These are phyloP conservation scores for Lathyrus aphaca DNA, from an alignment of 306 rosid species.

Conservation along the genomic window DNA sequence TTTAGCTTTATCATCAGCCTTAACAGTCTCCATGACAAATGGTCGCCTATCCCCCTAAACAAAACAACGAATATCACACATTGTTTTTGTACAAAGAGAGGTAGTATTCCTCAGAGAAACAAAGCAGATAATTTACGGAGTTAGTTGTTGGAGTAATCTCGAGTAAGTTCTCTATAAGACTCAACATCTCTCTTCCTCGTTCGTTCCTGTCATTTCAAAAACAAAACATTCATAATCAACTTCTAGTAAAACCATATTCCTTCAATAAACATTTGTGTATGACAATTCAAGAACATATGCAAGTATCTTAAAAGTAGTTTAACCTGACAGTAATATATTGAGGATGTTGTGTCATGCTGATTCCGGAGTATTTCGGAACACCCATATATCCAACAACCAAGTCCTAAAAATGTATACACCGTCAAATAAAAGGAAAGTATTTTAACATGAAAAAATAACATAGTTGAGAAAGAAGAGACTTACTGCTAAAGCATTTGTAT, in stretches of 20 bases:
- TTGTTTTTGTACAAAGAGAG: constrained; percentile 10
- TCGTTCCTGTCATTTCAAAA: constrained; percentile 69
- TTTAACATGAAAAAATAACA: constrained; percentile 28
- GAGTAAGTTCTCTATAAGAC: constrained; percentile 67
- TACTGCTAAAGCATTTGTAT: constrained; percentile 93
- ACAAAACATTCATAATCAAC: constrained; percentile 6
- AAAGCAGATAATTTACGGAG: constrained; percentile 52
- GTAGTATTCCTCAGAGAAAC: constrained; percentile 27
- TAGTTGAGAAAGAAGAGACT: constrained; percentile 43
- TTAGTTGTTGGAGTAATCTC: constrained; percentile 73
- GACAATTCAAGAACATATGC: constrained; percentile 1
- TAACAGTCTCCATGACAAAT: constrained; percentile 90
- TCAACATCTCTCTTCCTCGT: constrained; percentile 90
- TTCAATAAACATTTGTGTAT: background rate
- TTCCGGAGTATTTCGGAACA: constrained; percentile 89
- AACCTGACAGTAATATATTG: constrained; percentile 97
- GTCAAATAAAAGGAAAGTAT: constrained; percentile 3
- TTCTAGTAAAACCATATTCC: constrained; percentile 21
- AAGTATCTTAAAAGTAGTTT: constrained; percentile 22
- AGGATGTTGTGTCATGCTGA: constrained; percentile 96
- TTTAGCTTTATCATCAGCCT: constrained; percentile 94
- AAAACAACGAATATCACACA: constrained; percentile 30
- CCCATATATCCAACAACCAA: constrained; percentile 98
- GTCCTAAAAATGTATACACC: constrained; percentile 55
- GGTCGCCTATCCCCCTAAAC: constrained; percentile 82